These are phyloP conservation scores for Phytophthora hibernalis DNA, from an alignment of 352 stramenopile genomes.

Conservation along the genomic window DNA sequence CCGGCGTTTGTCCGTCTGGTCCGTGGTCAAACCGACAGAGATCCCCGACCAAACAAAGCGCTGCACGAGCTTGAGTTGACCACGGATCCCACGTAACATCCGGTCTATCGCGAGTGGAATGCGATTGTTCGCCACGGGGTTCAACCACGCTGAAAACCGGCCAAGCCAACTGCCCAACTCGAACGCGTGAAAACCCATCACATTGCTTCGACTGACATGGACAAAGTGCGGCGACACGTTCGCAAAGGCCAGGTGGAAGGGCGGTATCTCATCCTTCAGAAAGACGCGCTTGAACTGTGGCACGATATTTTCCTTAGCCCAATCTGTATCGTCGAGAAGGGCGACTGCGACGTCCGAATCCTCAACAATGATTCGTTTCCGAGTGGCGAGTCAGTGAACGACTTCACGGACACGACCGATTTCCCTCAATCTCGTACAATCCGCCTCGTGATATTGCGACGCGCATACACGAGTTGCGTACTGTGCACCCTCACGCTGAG, in stretches of 20 bases:
- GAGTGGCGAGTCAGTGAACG: not conserved
- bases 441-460: conserved; percentile 27
- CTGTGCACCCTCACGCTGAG: not conserved
- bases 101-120: not conserved
- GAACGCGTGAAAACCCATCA: not conserved
- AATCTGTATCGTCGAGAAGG: not conserved
- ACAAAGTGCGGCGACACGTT: not conserved
- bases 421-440: conserved; percentile 13
- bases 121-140: not conserved
- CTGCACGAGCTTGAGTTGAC: not conserved
- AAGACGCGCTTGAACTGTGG: not conserved
- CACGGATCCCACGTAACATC: not conserved
- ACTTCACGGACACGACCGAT: not conserved
- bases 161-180: not conserved
- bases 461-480: conserved; percentile 16
- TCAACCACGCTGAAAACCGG: not conserved
- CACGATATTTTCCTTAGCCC: not conserved
- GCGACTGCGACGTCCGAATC: not conserved
- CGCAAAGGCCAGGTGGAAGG: not conserved
- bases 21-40: not conserved
- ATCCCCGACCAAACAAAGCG: not conserved
- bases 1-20: not conserved
- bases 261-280: not conserved
- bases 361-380: not conserved
- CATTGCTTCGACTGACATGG: not conserved